Percentiles rank a stretch among this genome's conserved stretches.
Evolutionary conservation across 2,329 filamentous ascomycete species (phyloP).

Genomic region (Fusarium sp.): DNA sequence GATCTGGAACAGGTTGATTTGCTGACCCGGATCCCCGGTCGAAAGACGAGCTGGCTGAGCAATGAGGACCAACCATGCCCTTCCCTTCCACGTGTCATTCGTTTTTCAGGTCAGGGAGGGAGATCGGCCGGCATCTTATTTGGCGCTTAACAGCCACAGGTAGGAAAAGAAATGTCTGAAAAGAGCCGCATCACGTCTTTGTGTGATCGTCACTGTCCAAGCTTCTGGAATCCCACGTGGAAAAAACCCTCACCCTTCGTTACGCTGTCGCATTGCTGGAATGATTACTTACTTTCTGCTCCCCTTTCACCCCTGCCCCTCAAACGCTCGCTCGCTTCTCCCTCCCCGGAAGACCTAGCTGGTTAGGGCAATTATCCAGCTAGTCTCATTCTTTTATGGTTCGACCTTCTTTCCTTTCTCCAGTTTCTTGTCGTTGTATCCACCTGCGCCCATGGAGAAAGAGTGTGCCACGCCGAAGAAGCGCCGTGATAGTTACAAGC

Average conservation of each 20-base stretch:
- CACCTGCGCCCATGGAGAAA: slow-evolving; percentile 32
- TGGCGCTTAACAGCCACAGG: not conserved
- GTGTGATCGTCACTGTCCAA: slow-evolving; percentile 14
- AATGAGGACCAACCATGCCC: not conserved
- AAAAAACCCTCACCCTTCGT: not conserved
- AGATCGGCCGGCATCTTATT: slow-evolving; percentile 8
- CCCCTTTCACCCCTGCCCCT: not conserved
- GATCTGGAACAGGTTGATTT: slow-evolving; percentile 9
- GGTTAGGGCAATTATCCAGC: slow-evolving; percentile 21
- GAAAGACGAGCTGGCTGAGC: not conserved
- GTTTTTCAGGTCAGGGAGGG: not conserved
- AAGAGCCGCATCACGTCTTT: slow-evolving; percentile 14
- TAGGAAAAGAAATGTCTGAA: not conserved
- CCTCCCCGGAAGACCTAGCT: slow-evolving; percentile 11
- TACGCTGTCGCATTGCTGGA: not conserved
- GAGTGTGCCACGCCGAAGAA: slow-evolving; percentile 36
- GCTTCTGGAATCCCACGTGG: slow-evolving; percentile 30
- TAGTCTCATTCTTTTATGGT: slow-evolving; percentile 16
- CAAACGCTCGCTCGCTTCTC: slow-evolving; percentile 8
- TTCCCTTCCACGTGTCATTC: not conserved
- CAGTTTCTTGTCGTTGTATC: slow-evolving; percentile 20
- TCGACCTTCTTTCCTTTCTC: slow-evolving; percentile 9
- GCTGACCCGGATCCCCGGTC: slow-evolving; percentile 1
- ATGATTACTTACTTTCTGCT: not conserved
- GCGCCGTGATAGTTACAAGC: slow-evolving; percentile 32